Evolutionary conservation across 768 basidiomycete species (phyloP), one percentile per base, ranked within the genome.

Genomic region (Boletellus sp.): DNA sequence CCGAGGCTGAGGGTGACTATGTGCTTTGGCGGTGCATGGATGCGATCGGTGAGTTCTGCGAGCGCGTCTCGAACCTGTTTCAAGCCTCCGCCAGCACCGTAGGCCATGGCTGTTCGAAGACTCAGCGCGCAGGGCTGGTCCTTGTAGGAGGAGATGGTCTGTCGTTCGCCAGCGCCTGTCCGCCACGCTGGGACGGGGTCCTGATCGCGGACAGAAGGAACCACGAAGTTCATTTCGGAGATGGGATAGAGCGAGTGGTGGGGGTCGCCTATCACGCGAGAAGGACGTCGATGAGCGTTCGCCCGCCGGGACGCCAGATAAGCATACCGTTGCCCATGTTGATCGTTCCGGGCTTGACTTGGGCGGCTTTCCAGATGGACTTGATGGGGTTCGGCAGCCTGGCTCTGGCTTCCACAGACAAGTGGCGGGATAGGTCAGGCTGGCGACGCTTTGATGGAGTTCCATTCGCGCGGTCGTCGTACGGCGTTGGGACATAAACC

Each of bases 331-430:
- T 71, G 15, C 70, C 70, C 59, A 71, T 68, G 53, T 70, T 71
- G 50, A 71, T 70, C 31, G 70, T 66, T 11, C 66, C 66, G 8
- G 66, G 53, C 45, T 62, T 69, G 33, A 66, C 66, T 42, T 67
- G 62, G n/a, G 70, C 63, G 13, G 47, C 64, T 43, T 67, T 70
- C 67, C 70, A 70, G 13, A 71, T 70, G 22, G 70, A 39, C 48
- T 71, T 71, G 53, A 71, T 71, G 8, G 70, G 66, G 39, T 71
- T 71, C 2, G 70, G 67, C 4, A 65, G 65, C 32, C 71, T 56
- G 1, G 61, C 58, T 24, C 61, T 59, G 20, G 71, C 63, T 47
- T 71, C 70, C n/a, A 55, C 50, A 2, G 70, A 71, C 42, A 71
- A 50, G 45, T 71, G 70, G 19, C 69, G 70, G 9, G 61, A 59